These are phyloP conservation scores for Fistulina hepatica DNA, from an alignment of 1,284 basidiomycete genomes.

Conservation along the genomic window DNA sequence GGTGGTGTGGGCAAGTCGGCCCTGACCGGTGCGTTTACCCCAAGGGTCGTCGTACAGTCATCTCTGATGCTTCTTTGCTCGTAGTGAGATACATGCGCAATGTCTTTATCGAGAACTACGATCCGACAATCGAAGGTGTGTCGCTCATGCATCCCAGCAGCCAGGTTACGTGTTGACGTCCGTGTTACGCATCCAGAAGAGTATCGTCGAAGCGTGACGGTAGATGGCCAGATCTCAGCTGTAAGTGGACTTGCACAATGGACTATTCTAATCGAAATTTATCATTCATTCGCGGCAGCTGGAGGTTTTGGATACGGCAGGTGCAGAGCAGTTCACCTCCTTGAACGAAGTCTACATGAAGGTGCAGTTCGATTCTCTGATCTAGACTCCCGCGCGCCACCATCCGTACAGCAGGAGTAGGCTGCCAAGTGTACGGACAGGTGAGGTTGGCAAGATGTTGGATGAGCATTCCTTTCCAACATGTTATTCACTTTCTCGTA, in stretches of 20 bases:
- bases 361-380: slow-evolving; percentile 26
- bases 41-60: too few relatives aligned
- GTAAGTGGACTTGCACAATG: slow-evolving; percentile 26
- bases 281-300: slow-evolving; percentile 34
- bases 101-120: slow-evolving; percentile 66
- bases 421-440: too few relatives aligned
- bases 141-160: slow-evolving; percentile 4
- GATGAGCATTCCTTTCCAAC: too few relatives aligned
- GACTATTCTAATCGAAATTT: slow-evolving; percentile 8
- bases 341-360: slow-evolving; percentile 74
- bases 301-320: slow-evolving; percentile 84
- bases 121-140: slow-evolving; percentile 74
- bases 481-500: background rate
- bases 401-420: slow-evolving; percentile 2
- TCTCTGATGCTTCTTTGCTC: slow-evolving; percentile 11
- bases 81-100: slow-evolving; percentile 65
- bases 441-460: too few relatives aligned
- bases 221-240: slow-evolving; percentile 49
- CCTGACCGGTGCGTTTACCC: slow-evolving; percentile 32
- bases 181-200: slow-evolving; percentile 35
- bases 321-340: slow-evolving; percentile 77
- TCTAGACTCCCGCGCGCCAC: background rate
- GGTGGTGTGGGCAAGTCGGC: slow-evolving; percentile 82
- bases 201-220: slow-evolving; percentile 48
- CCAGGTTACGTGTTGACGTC: slow-evolving; percentile 11